Conservation (phyloP, 345 rosid species). For the Syzygium oleosum region DNA sequence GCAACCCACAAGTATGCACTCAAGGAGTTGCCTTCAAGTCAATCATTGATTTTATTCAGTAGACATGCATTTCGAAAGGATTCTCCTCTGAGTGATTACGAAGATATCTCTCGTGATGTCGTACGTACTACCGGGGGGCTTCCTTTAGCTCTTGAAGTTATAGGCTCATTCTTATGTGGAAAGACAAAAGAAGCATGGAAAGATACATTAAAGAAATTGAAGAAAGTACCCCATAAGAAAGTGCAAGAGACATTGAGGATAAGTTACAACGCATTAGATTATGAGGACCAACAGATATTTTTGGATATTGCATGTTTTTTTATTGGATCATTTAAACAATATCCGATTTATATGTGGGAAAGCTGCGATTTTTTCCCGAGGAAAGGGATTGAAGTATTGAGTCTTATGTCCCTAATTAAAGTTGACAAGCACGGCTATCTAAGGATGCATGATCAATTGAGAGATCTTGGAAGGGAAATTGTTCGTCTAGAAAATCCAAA, state of each 20-base stretch:
- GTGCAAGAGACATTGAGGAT: not conserved
- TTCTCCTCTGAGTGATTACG: no score
- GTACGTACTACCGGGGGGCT: not conserved
- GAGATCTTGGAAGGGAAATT: not conserved
- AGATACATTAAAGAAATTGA: not conserved
- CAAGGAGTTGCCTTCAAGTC: no score
- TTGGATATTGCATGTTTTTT: not conserved
- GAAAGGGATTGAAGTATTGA: not conserved
- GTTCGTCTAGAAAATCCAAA: not conserved
- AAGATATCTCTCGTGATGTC: no score
- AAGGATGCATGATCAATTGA: not conserved
- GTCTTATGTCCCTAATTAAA: not conserved
- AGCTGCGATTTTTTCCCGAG: rapidly evolving
- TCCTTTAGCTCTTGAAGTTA: not conserved
- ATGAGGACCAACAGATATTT: rapidly evolving
- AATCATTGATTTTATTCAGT: no score
- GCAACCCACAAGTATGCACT: no score
- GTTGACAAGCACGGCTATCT: rapidly evolving
- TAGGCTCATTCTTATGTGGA: not conserved
- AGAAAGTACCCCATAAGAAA: not conserved
- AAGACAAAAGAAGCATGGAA: not conserved
- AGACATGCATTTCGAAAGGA: no score
- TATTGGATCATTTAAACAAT: rapidly evolving
- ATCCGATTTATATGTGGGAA: not conserved
- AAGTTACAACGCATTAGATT: not conserved